These are phyloP conservation scores for Rhynchosporium secalis DNA, from an alignment of 2,329 filamentous ascomycete species.

Conservation along the genomic window DNA sequence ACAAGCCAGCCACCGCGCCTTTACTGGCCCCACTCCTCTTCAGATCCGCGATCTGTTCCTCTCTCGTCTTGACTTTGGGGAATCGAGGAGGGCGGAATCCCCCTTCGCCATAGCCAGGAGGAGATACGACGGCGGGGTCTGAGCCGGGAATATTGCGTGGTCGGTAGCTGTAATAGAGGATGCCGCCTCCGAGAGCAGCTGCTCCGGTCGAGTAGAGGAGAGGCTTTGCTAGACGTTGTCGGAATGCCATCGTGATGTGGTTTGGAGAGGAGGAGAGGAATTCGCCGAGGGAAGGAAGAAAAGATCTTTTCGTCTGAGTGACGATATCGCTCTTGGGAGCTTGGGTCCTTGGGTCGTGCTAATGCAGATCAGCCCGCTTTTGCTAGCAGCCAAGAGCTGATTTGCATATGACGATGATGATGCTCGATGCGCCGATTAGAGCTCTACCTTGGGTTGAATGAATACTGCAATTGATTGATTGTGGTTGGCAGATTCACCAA, in stretches of 20 bases:
- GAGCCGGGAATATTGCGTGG: constrained; percentile 71
- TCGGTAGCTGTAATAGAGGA: constrained; percentile 59
- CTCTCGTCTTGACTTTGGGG: constrained; percentile 50
- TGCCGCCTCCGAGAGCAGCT: constrained; percentile 47
- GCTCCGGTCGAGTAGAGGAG: constrained; percentile 53
- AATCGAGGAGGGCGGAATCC: constrained; percentile 59
- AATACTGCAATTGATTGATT: not conserved
- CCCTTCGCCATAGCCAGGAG: constrained; percentile 69
- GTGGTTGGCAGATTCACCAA: not conserved
- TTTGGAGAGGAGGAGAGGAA: not conserved
- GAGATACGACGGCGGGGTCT: constrained; percentile 67
- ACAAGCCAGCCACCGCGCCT: constrained; percentile 47
- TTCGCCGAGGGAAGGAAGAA: not conserved
- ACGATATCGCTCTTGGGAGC: constrained; percentile 9
- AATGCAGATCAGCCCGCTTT: constrained; percentile 26
- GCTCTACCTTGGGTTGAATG: not conserved
- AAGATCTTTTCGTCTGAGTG: constrained; percentile 13
- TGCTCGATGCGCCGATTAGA: not conserved
- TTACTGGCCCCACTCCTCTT: constrained; percentile 51
- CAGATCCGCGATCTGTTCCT: constrained; percentile 53
- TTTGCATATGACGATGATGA: constrained; percentile 4
- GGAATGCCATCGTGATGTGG: constrained; percentile 37
- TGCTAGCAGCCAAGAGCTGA: constrained; percentile 16
- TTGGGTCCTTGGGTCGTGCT: constrained; percentile 10
- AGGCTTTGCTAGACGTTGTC: constrained; percentile 48